Evolutionary conservation across 1,284 basidiomycete species (phyloP).

Genomic region (Marasmius oreades): DNA sequence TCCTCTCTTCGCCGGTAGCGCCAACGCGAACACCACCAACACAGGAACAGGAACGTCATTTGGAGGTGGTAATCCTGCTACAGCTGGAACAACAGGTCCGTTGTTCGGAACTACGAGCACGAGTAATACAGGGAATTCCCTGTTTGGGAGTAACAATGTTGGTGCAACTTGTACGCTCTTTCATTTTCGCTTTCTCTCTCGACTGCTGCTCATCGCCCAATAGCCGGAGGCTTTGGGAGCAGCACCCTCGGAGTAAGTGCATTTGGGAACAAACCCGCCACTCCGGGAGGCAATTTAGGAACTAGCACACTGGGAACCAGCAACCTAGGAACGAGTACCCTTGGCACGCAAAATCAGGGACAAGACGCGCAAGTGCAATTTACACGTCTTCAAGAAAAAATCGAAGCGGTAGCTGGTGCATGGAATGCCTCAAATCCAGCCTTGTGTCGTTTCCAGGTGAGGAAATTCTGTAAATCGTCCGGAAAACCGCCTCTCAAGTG

Average conservation of each 20-base stretch:
- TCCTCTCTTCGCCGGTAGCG: constrained; percentile 19
- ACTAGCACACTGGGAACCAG: background rate
- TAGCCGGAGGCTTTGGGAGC: constrained; percentile 24
- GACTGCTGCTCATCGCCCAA: background rate
- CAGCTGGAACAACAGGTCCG: background rate
- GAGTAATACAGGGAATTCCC: constrained; percentile 9
- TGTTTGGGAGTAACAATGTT: constrained; percentile 10
- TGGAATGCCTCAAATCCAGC: constrained; percentile 71
- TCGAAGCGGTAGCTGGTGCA: constrained; percentile 64
- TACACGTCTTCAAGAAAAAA: constrained; percentile 53
- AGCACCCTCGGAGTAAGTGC: constrained; percentile 26
- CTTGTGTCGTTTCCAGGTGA: constrained; percentile 78
- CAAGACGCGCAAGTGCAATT: constrained; percentile 62
- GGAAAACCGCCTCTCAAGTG: no score
- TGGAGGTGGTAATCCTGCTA: constrained; percentile 8
- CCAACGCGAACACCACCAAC: constrained; percentile 12
- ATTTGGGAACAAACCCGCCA: constrained; percentile 8
- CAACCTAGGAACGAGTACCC: constrained; percentile 21
- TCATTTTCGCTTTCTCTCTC: background rate
- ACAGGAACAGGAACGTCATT: constrained; percentile 18
- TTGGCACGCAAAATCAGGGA: constrained; percentile 41
- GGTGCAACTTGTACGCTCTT: constrained; percentile 3
- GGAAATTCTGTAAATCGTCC: constrained; percentile 19
- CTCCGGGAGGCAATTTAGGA: background rate
- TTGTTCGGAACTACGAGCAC: constrained; percentile 15